Evolutionary conservation across 345 rosid species (phyloP).

Genomic region (Dimocarpus longan): DNA sequence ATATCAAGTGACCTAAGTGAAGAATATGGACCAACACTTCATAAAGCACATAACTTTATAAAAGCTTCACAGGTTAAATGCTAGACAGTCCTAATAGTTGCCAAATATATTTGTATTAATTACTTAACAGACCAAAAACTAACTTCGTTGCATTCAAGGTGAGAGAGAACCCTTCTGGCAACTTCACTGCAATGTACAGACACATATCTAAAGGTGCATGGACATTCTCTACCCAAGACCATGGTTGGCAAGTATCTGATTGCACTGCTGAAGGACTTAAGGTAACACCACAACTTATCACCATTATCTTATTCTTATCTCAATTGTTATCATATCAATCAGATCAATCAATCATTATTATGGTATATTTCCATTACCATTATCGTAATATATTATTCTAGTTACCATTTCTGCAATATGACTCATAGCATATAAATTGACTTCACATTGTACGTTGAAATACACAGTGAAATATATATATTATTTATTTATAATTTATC

Average conservation of each 20-base stretch:
- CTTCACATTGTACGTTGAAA: no score
- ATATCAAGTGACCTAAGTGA: conserved; percentile 42
- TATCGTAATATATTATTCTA: no score
- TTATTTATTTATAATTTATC: no score
- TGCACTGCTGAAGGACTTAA: conserved; percentile 72
- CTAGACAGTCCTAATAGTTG: not conserved
- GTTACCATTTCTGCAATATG: no score
- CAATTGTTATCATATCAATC: no score
- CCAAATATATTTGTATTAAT: not conserved
- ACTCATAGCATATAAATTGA: no score
- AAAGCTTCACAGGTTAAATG: conserved; percentile 61
- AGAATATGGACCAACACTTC: conserved; percentile 50
- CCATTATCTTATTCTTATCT: no score
- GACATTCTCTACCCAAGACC: conserved; percentile 69
- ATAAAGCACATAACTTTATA: conserved; percentile 55
- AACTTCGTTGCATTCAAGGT: conserved; percentile 34
- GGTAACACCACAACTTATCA: conserved; percentile 21
- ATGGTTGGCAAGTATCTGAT: conserved; percentile 78
- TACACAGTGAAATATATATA: no score
- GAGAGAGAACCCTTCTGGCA: conserved; percentile 55
- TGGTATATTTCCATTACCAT: no score
- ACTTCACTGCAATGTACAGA: conserved; percentile 63
- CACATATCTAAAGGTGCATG: conserved; percentile 68
- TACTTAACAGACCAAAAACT: not conserved
- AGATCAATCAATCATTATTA: no score